Evolutionary conservation across 2,329 filamentous ascomycete species (phyloP), one percentile per base, ranked within the genome.

Genomic region (Xylariales sp.): DNA sequence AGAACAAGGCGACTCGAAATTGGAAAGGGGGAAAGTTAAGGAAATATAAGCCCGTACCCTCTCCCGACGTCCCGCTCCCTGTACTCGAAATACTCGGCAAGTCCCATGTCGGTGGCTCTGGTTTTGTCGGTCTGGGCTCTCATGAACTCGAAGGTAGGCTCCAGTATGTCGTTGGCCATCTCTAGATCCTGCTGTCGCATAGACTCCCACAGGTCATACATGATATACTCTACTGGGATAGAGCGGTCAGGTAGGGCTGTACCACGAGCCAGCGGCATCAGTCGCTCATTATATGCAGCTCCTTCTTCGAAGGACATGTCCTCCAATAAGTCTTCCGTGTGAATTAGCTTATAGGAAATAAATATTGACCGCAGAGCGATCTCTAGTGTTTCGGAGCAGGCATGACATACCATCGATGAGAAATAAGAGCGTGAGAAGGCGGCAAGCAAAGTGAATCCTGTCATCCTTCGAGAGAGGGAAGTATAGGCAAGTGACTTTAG

Each of bases 301-400:
- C 66, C 66, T 3, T 67, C 59, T 3, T 55, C 53, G 2, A 69
- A 48, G 5, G 57, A 62, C 58, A 67, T 65, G 40, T 62, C 35
- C 29, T 69, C 65, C n/a, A 67, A 57, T 5, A 60, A 25, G 45
- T 67, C 64, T 67, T n/a, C n/a, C n/a, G n/a, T n/a, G n/a, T n/a
- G n/a, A 21, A 29, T 29, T 29, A 27, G 24, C 24, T 10, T 27
- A n/a, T 8, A 5, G 5, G 37, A 29, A 23, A 33, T 32, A 19
- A 29, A 15, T 31, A 29, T 10, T 23, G 11, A 16, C 14, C 10
- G 10, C 17, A 33, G 19, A 12, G 29, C 23, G 15, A 19, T 12
- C 14, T 32, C 10, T 24, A 5, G 29, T 35, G 18, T 34, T n/a
- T n/a, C n/a, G n/a, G n/a, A 36, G 24, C 33, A 33, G 28, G 27